Evolutionary conservation across 139 green algal species (phyloP).

Genomic region (Micromonas pusilla): DNA sequence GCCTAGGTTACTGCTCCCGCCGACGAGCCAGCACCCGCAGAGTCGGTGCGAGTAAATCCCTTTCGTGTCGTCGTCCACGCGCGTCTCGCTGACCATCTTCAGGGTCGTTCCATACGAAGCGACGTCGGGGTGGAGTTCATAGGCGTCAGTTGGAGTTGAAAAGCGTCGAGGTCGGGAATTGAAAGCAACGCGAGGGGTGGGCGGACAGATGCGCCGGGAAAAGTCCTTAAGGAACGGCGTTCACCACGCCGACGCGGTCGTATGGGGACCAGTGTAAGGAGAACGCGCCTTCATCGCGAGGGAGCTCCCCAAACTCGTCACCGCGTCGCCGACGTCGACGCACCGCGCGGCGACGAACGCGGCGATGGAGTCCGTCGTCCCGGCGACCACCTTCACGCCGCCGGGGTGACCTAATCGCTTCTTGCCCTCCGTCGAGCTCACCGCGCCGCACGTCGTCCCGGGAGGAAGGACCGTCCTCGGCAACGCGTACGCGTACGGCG

Average conservation of each 20-base stretch:
- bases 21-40: constrained; percentile 21
- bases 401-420: constrained; percentile 5
- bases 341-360: constrained; percentile 82
- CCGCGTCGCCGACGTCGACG: constrained; percentile 49
- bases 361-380: constrained; percentile 86
- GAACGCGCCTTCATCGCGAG: too few relatives aligned
- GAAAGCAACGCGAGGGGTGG: too few relatives aligned
- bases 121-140: too few relatives aligned
- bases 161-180: too few relatives aligned
- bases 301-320: constrained; percentile 82
- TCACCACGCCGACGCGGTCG: too few relatives aligned
- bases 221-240: too few relatives aligned
- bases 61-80: constrained; percentile 74
- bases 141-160: too few relatives aligned
- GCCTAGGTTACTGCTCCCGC: constrained; percentile 84
- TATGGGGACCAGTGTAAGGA: too few relatives aligned
- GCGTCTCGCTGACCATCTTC: constrained; percentile 74
- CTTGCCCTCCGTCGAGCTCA: constrained; percentile 28
- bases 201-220: too few relatives aligned
- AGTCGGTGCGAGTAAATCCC: constrained; percentile 93
- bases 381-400: constrained; percentile 49
- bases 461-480: constrained; percentile 59
- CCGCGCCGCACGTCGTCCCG: constrained; percentile 46
- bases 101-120: too few relatives aligned
- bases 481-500: constrained; percentile 47